Conservation (phyloP, 768 basidiomycete species). For the Tylopilus sp. region DNA sequence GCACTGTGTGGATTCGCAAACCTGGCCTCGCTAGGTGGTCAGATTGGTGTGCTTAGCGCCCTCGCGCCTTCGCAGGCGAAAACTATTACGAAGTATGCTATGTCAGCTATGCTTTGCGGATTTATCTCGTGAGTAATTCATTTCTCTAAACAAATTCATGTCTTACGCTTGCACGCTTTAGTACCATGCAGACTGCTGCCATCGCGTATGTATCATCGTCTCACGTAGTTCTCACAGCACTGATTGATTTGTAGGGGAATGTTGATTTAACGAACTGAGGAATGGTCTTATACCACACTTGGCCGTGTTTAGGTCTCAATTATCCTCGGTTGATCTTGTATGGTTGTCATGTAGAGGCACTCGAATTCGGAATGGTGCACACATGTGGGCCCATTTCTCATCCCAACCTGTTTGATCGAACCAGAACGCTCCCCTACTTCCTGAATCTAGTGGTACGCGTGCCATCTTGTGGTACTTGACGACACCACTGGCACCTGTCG, state of each 20-base stretch:
- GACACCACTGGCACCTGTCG: too few species aligned
- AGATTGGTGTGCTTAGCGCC: constrained; percentile 71
- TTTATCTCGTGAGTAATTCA: constrained; percentile 46
- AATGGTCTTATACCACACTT: neutral
- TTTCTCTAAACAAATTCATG: neutral
- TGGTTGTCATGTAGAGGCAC: neutral
- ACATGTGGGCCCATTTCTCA: neutral
- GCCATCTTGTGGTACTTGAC: too few species aligned
- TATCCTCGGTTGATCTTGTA: neutral
- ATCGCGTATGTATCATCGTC: constrained; percentile 46
- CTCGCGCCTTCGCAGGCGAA: constrained; percentile 67
- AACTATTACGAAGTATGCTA: constrained; percentile 65
- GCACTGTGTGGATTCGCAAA: constrained; percentile 92
- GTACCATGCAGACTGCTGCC: constrained; percentile 54
- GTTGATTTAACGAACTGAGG: constrained; percentile 37
- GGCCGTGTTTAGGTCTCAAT: neutral
- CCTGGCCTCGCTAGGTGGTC: constrained; percentile 81
- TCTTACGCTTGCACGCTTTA: constrained; percentile 7
- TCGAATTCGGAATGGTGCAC: neutral
- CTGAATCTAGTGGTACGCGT: too few species aligned
- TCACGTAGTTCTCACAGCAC: neutral
- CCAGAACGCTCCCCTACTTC: too few species aligned
- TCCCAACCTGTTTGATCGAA: neutral
- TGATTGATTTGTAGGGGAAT: constrained; percentile 41
- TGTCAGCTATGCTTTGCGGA: constrained; percentile 68